A percentile compares a stretch with the other conserved stretches of the same genome.
Evolutionary conservation across 1,139 yeast genomes (phyloP).

Genomic region (Saccharomycopsis hybrid): DNA sequence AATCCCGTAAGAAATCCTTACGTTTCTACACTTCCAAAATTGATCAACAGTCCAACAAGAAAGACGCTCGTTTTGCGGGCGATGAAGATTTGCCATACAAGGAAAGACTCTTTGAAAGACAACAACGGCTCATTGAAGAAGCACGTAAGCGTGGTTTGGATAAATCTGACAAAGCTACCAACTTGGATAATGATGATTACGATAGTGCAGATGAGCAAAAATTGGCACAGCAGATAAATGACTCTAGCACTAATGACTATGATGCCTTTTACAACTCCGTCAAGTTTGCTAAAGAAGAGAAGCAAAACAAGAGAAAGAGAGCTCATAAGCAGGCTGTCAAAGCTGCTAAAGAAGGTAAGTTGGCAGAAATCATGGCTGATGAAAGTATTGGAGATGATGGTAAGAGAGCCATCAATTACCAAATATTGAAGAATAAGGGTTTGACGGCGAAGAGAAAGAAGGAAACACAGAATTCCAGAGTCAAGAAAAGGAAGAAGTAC

Average conservation of each 20-base stretch:
- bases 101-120: constrained; percentile 84
- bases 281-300: constrained; percentile 40
- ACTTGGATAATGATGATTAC: constrained; percentile 41
- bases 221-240: constrained; percentile 33
- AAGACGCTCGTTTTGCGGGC: constrained; percentile 58
- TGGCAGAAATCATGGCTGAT: constrained; percentile 46
- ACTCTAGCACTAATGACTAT: no score
- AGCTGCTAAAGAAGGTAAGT: constrained; percentile 82
- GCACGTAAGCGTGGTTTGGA: constrained; percentile 78
- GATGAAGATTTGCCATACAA: constrained; percentile 91
- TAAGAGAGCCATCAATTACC: constrained; percentile 91
- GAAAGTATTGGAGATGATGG: constrained; percentile 70
- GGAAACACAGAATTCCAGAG: constrained; percentile 92
- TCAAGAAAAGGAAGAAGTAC: constrained; percentile 96
- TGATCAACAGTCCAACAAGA: constrained; percentile 69
- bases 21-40: constrained; percentile 96
- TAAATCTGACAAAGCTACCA: constrained; percentile 45
- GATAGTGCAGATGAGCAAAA: constrained; percentile 43
- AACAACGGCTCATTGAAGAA: constrained; percentile 78
- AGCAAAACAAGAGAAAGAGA: constrained; percentile 47
- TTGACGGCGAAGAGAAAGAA: constrained; percentile 88
- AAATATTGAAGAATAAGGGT: constrained; percentile 91
- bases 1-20: constrained; percentile 71
- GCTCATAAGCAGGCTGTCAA: constrained; percentile 68
- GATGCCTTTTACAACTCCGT: constrained; percentile 38